Evolutionary conservation across 306 rosid species (phyloP), one percentile per base, ranked within the genome.

Genomic region (Malus asiatica): DNA sequence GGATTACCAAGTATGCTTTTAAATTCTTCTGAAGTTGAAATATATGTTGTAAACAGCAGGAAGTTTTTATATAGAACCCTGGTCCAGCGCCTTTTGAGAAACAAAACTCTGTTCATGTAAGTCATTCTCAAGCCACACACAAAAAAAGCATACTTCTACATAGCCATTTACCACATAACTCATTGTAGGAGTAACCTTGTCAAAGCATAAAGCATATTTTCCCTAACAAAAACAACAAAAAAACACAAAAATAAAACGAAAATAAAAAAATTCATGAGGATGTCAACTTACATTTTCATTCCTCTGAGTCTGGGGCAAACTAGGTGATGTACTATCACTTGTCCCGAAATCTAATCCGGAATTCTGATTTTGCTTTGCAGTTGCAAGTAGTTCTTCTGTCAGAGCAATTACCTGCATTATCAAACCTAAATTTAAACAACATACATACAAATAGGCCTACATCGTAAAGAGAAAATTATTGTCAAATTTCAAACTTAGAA

Each of bases 361-460:
- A 16, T 81, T 66, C 76, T 95, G 92, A 81, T 83, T 88, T 79
- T 88, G 89, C 90, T 84, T 95, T 52, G 98, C 97, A 62, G 98
- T 90, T 72, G 90, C 78, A 45, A 95, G 97, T 72, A 95, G 88
- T 66, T 95, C 98, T 86, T 95, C 97, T 11, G 96, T 95, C 82
- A 92, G 72, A 78, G 97, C 87, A 81, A 95, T 90, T 45, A 90
- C 96, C 98, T 95, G 93, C 84, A 83, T 45, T n/a, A 42, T 70
- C 76, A 85, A 74, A 22, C 80, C 83, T 76, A 74, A 85, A 55
- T 52, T 81, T 82, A 48, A 82, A 72, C 33, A 75, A 67, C 18
- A 30, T 48, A 74, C 45, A 82, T 33, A 75, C 42, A 72, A 13
- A 73, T 79, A 29, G 14, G 5, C 20, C 48, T 62, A 44, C 75